Base-by-base conservation (phyloP, 2,329 filamentous ascomycete species). In the Didymella sp. region DNA sequence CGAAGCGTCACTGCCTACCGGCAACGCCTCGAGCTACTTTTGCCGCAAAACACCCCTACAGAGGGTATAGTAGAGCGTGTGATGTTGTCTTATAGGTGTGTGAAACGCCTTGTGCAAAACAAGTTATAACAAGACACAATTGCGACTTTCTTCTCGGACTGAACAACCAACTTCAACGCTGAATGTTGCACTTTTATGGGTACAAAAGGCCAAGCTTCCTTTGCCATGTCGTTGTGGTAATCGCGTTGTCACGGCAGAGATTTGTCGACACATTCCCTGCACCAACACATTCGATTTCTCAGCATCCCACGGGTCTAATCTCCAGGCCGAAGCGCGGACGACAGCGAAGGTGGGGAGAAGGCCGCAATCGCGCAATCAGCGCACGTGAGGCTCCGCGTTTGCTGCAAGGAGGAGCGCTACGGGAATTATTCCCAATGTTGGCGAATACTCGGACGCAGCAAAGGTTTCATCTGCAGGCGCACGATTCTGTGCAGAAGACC, bases 401-500 rank as follows among this genome's bases (percentile, higher is more conserved):
- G 48, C 47, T 31, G 48, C 48, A 38, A 40, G 38, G n/a, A 22
- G 19, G 12, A 4, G 37, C 43, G 48, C 54, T 19, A 42, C 57
- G 38, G 60, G 30, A 55, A 42, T 49, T 31, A 50, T 33, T 48
- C 13, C 56, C 56, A 31, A 47, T 33, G 28, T 42, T 60, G 56
- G 59, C 59, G 50, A 58, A 47, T 33, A 43, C 41, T 57, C 49
- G 49, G 54, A 52, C 25, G 48, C 54, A 57, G 48, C 49, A 62
- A 57, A 56, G 40, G 61, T 64, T 63, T 66, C 61, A 62, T 55
- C 56, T 67, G 66, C 66, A 68, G 61, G 56, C 50, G 60, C 59
- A 57, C 48, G 54, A 60, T 58, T 59, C 56, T 59, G 51, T 63
- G 62, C 63, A 65, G 58, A 21, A 51, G 38, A 5, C 33, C 35